A percentile compares a stretch with the other conserved stretches of the same genome.
Evolutionary conservation across 441 rosid genomes (phyloP).

Genomic region (Arabidopsis lyrata): DNA sequence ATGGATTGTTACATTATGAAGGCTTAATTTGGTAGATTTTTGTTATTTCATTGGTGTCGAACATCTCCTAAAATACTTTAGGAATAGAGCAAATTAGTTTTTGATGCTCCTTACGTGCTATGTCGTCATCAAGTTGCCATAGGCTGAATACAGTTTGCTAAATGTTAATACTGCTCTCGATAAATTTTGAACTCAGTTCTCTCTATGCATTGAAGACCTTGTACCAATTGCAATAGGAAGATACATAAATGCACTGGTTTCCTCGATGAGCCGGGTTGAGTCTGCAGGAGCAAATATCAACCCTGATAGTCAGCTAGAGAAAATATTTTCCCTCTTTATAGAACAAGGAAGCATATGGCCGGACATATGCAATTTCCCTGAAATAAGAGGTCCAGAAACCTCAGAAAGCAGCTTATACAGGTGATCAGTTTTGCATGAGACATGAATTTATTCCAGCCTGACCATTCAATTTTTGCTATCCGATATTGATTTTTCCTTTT

Average conservation of each 20-base stretch:
- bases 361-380: slow-evolving; percentile 78
- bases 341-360: slow-evolving; percentile 98
- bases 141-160: slow-evolving; percentile 21
- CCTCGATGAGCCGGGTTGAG: slow-evolving; percentile 65
- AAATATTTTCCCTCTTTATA: slow-evolving; percentile 86
- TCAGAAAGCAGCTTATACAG: slow-evolving; percentile 88
- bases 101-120: slow-evolving; percentile 12
- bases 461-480: slow-evolving; percentile 12
- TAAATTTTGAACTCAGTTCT: slow-evolving; percentile 65
- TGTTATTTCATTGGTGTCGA: slow-evolving; percentile 23
- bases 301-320: slow-evolving; percentile 77
- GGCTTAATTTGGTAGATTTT: slow-evolving; percentile 30
- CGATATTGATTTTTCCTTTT: slow-evolving; percentile 37
- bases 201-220: slow-evolving; percentile 94
- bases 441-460: slow-evolving; percentile 23
- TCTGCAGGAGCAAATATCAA: slow-evolving; percentile 49
- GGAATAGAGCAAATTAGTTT: neutral
- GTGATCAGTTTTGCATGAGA: slow-evolving; percentile 52
- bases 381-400: slow-evolving; percentile 69
- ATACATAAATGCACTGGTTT: slow-evolving; percentile 75
- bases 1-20: slow-evolving; percentile 24
- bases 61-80: slow-evolving; percentile 15
- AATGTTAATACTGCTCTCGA: slow-evolving; percentile 24
- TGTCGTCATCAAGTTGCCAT: slow-evolving; percentile 36
- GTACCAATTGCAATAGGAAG: slow-evolving; percentile 94